Evolutionary conservation across 164 flowering plant genomes (phyloP), one percentile per base, ranked within the genome.

Genomic region (grape (Vitis vinifera)): DNA sequence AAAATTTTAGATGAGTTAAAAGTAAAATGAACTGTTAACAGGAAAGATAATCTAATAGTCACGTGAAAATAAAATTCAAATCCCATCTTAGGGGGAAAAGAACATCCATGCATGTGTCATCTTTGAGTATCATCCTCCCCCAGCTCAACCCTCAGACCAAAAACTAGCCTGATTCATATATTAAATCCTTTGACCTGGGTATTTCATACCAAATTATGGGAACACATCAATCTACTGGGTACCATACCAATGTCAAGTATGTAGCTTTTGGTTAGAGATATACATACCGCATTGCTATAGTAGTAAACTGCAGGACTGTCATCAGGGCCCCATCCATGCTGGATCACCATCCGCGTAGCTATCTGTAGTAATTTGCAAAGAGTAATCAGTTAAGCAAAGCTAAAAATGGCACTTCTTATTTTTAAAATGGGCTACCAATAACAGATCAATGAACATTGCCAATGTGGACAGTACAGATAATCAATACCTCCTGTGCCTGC

Each of bases 271-370:
- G 23, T 10, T 13, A 58, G 71, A 73, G 59, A 76, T 72, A 59
- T 30, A 27, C 51, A 69, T 92, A 91, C 97, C 89, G 95, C 89
- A 79, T 83, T 89, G 67, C 73, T 80, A 64, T 73, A 76, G 27
- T 85, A 88, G 80, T 92, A 92, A 53, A 95, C 79, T 69, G 96
- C 77, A 64, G 90, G 91, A 80, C 88, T 89, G 68, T 89, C 95
- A 84, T 91, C 98, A 71, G 97, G 96, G 0, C 92, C 94, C 99
- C 99, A 95, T 51, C 99, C 99, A 83, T 85, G 92, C 81, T 95
- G 93, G 77, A 95, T 86, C 74, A 95, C 97, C 99, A 95, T 95
- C 71, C 89, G 70, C 51, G 94, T 90, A 29, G 98, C 96, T 74
- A 95, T 89, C 99, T 92, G 98, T 76, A 44, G 60, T 70, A 80